Evolutionary conservation across 2,329 filamentous ascomycete genomes (phyloP).

Genomic region (Ascochyta fabae): DNA sequence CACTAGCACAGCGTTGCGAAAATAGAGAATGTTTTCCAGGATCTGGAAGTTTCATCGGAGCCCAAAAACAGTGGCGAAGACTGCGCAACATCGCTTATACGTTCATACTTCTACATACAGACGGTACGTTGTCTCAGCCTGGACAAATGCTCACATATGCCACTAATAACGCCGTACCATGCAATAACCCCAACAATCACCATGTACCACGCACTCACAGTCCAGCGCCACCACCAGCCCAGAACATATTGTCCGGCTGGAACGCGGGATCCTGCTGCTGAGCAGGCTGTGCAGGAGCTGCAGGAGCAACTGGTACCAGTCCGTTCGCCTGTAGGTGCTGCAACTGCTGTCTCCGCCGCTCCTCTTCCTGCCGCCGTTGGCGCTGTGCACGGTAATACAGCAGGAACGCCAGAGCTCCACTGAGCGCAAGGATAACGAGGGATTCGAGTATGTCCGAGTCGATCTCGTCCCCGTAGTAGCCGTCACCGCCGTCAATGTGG

Average conservation of each 20-base stretch:
- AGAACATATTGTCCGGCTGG: conserved; percentile 7
- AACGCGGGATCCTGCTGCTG: conserved; percentile 1
- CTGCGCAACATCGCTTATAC: too few relatives aligned
- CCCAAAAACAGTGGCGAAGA: too few relatives aligned
- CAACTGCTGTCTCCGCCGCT: conserved; percentile 37
- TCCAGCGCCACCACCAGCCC: conserved; percentile 14
- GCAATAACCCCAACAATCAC: not conserved
- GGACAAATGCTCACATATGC: not conserved
- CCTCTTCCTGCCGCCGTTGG: conserved; percentile 53
- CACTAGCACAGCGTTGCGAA: too few relatives aligned
- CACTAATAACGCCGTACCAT: conserved; percentile 5
- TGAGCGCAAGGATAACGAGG: conserved; percentile 79
- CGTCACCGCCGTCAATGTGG: conserved; percentile 48
- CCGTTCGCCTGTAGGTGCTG: conserved; percentile 17
- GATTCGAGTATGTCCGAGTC: conserved; percentile 86
- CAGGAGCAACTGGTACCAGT: not conserved
- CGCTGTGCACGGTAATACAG: conserved; percentile 81
- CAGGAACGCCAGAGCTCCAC: conserved; percentile 74
- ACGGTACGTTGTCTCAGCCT: not conserved
- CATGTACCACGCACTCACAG: not conserved
- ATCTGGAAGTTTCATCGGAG: too few relatives aligned
- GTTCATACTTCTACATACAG: too few relatives aligned
- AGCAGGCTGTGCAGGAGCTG: not conserved
- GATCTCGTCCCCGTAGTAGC: conserved; percentile 67
- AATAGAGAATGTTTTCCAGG: too few relatives aligned